Conservation (phyloP, 1,284 basidiomycete species). For the Porogramme epimiltina region DNA sequence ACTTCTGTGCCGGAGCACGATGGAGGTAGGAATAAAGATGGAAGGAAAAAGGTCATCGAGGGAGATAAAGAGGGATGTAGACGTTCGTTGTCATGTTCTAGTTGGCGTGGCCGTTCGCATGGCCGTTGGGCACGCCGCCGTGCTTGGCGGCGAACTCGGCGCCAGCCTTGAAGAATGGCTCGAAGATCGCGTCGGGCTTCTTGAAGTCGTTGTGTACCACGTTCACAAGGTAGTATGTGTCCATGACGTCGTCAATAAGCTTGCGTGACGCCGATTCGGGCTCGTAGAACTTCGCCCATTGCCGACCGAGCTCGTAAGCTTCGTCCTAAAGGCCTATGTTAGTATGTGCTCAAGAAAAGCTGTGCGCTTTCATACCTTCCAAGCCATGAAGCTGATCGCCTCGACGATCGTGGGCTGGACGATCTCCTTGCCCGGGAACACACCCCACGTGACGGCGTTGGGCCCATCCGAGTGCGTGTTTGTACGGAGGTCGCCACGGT, state of each 20-base stretch:
- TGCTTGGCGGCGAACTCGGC: slow-evolving; percentile 54
- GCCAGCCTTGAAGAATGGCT: slow-evolving; percentile 80
- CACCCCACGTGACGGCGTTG: slow-evolving; percentile 99
- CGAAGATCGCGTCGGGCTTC: slow-evolving; percentile 82
- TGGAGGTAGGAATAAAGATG: not conserved
- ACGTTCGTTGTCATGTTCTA: not conserved
- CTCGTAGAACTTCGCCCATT: slow-evolving; percentile 94
- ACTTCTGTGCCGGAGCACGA: slow-evolving; percentile 4
- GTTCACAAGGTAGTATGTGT: slow-evolving; percentile 89
- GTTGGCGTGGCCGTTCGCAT: slow-evolving; percentile 28
- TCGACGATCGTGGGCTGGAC: slow-evolving; percentile 99
- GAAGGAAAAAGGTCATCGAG: not conserved
- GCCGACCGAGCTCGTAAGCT: slow-evolving; percentile 91
- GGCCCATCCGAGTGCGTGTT: slow-evolving; percentile 93
- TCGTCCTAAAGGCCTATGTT: slow-evolving; percentile 68
- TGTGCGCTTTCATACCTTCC: slow-evolving; percentile 74
- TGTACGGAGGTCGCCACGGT: slow-evolving; percentile 88
- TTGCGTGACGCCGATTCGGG: slow-evolving; percentile 73
- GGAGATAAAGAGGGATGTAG: not conserved
- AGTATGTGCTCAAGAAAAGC: not conserved
- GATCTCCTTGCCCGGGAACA: slow-evolving; percentile 98
- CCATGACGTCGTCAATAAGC: slow-evolving; percentile 80
- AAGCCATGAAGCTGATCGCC: slow-evolving; percentile 94
- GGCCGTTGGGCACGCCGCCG: slow-evolving; percentile 21
- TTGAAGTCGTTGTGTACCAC: slow-evolving; percentile 98